These are phyloP conservation scores for Artemisia annua DNA, from an alignment of 129 eudicot species.

Conservation along the genomic window DNA sequence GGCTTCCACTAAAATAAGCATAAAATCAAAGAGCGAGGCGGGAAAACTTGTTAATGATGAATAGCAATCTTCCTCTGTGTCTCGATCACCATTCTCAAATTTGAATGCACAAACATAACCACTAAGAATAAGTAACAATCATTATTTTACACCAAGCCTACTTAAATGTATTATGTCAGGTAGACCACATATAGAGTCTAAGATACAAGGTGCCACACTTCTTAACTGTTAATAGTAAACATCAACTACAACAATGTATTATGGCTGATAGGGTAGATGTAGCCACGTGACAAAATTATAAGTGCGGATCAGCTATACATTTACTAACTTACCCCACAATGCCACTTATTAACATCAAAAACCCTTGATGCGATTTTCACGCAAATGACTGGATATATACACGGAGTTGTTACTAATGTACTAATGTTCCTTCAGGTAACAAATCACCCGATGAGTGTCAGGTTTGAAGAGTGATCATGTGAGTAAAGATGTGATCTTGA, in stretches of 20 bases:
- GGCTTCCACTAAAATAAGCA: too few species aligned
- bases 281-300: neutral
- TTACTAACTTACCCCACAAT: neutral
- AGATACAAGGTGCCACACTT: neutral
- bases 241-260: neutral
- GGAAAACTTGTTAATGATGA: neutral
- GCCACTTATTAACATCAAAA: neutral
- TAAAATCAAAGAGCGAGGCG: neutral
- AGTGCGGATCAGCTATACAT: neutral
- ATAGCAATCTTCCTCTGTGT: neutral
- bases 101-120: neutral
- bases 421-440: slow-evolving; percentile 7
- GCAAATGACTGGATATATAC: neutral
- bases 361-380: neutral
- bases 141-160: slow-evolving; percentile 9
- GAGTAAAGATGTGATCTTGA: neutral
- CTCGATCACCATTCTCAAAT: neutral
- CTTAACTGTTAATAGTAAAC: neutral
- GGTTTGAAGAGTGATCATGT: neutral
- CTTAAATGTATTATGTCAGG: neutral
- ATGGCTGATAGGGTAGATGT: neutral
- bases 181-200: neutral
- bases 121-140: neutral
- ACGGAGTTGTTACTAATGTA: neutral
- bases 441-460: neutral